A percentile compares a stretch with the other conserved stretches of the same genome.
Conservation (phyloP, 768 basidiomycete species). For the Boletus bicolor region DNA sequence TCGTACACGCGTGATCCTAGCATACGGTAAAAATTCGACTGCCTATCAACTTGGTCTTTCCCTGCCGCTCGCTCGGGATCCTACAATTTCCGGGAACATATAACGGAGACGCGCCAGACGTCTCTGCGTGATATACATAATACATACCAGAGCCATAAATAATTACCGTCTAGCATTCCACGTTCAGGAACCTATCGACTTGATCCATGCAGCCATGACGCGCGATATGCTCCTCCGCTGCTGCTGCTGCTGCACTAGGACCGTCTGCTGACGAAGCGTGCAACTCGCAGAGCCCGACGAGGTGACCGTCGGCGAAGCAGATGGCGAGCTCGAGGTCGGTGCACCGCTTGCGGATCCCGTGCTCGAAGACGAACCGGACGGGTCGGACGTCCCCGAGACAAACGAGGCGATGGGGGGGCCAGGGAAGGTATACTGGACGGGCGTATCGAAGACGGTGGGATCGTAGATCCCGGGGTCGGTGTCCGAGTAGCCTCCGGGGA, state of each 20-base stretch:
- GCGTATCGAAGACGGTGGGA: conserved; percentile 36
- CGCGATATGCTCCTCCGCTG: conserved; percentile 15
- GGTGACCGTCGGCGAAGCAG: conserved; percentile 2
- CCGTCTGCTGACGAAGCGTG: conserved; percentile 20
- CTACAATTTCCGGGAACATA: background rate
- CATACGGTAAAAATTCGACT: background rate
- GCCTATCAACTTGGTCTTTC: background rate
- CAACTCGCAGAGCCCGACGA: conserved; percentile 12
- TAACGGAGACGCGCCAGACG: background rate
- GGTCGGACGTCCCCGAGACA: conserved; percentile 19
- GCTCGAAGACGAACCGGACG: conserved; percentile 11
- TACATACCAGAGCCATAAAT: background rate
- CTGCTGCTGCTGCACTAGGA: conserved; percentile 10
- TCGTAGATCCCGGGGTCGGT: conserved; percentile 69
- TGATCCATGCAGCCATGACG: conserved; percentile 22
- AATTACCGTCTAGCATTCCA: background rate
- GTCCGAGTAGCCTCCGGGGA: conserved; percentile 74
- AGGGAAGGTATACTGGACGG: conserved; percentile 45
- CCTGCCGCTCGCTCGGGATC: background rate
- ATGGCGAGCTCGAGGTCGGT: conserved; percentile 3
- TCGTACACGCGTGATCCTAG: background rate
- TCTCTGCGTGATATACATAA: background rate
- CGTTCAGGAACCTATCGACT: conserved; percentile 15
- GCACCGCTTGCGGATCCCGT: background rate
- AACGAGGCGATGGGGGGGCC: conserved; percentile 50